Base-by-base conservation (phyloP, 1,139 yeast genomes). In the Sugiyamaella sp. region DNA sequence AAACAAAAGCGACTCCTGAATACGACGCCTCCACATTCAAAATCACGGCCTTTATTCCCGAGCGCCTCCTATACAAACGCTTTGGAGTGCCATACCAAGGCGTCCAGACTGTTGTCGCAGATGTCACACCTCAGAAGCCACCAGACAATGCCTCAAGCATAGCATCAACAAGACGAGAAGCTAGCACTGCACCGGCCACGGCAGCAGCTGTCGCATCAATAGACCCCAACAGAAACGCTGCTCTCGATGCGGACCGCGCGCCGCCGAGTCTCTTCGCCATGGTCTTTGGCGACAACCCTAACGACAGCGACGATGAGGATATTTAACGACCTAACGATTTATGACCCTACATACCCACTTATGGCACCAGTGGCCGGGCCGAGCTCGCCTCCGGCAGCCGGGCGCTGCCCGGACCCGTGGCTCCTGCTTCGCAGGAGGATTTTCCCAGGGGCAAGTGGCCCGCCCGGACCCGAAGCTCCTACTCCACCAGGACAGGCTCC, bases 51-150 rank as follows among this genome's bases (percentile, higher is more conserved):
- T 68, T 66, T 56, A 35, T 39, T 4, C 71, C 72, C 0, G 60
- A 57, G 8, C 35, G 61, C 10, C 55, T 68, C 27, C 59, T 68
- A 9, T 63, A 69, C 53, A 69, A 67, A 48, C 58, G 72, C 33
- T 62, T 69, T 47, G 57, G 58, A 6, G 62, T 68, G 5, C 33
- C 60, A 50, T 37, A 35, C 38, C 25, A 24, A 16, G 53, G 49
- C 4, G 24, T 49, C 9, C 24, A 24, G 17, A 49, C 45, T 20
- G 54, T 20, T 19, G 41, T 24, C 20, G 41, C 4, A 2, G 48
- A 10, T 19, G 10, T 25, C 3, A 40, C 12, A 3, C 33, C 21
- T 3, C 19, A 32, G 19, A 3, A n/a, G n/a, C n/a, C n/a, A n/a
- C n/a, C n/a, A n/a, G n/a, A n/a, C n/a, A n/a, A n/a, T n/a, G n/a